Evolutionary conservation across 768 basidiomycete species (phyloP).

Genomic region (Xanthoconium purpureum): DNA sequence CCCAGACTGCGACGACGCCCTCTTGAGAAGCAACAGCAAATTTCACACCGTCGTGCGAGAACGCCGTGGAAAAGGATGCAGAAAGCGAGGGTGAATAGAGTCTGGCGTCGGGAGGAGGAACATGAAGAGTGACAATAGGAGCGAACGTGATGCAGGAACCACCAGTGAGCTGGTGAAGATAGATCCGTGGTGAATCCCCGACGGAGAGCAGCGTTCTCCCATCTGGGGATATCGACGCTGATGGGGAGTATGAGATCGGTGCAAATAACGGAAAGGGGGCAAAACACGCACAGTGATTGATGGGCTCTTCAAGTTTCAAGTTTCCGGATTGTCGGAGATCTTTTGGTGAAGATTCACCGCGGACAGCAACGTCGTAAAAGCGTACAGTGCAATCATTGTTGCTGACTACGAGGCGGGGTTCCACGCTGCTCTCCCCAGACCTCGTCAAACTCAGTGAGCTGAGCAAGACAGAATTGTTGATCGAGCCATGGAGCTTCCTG

Average conservation of each 20-base stretch:
- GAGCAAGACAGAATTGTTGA: constrained; percentile 77
- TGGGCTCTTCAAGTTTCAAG: constrained; percentile 60
- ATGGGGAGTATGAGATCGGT: constrained; percentile 9
- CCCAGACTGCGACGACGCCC: constrained; percentile 78
- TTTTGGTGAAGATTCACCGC: constrained; percentile 41
- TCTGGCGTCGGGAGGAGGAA: constrained; percentile 54
- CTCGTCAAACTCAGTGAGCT: constrained; percentile 60
- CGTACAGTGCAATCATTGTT: constrained; percentile 85
- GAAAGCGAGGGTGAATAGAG: constrained; percentile 45
- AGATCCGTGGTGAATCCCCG: constrained; percentile 85
- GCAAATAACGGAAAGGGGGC: not conserved
- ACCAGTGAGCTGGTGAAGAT: constrained; percentile 74
- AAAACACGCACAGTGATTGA: constrained; percentile 71
- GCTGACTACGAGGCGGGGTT: constrained; percentile 77
- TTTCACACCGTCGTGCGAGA: constrained; percentile 70
- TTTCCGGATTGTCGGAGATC: constrained; percentile 49
- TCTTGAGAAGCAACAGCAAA: constrained; percentile 85
- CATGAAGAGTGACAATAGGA: constrained; percentile 63
- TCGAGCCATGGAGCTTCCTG: constrained; percentile 56
- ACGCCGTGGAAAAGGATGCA: constrained; percentile 79
- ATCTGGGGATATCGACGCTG: constrained; percentile 89
- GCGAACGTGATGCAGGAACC: constrained; percentile 59
- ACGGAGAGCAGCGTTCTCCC: constrained; percentile 84
- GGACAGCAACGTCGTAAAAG: constrained; percentile 71
- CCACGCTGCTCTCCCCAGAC: constrained; percentile 60